A percentile compares a stretch with the other conserved stretches of the same genome.
phyloP scores from a whole-genome alignment of 345 rosid genomes.

The Eucalyptus tenuipes region DNA sequence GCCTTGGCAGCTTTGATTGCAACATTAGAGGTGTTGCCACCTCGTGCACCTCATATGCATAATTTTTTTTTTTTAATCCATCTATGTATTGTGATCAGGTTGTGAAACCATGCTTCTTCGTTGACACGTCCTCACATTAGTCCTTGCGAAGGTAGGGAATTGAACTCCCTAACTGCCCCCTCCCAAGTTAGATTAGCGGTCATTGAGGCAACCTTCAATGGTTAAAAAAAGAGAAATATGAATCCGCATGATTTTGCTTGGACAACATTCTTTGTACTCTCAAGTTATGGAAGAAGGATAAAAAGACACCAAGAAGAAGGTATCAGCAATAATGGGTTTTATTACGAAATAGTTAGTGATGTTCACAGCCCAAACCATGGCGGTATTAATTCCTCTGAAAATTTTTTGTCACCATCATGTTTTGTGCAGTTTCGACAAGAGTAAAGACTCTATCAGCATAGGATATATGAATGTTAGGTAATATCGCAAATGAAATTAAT shows the following conservation, averaged over 20 bases:
- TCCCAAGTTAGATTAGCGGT: too few species aligned
- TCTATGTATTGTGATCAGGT: too few species aligned
- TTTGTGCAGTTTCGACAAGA: background rate
- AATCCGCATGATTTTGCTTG: background rate
- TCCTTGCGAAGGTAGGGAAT: accelerated
- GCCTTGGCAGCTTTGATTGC: background rate
- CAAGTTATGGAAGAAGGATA: background rate
- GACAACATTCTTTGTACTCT: background rate
- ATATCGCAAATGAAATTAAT: background rate
- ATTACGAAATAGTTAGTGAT: background rate
- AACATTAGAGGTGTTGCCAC: background rate
- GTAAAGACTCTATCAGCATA: accelerated
- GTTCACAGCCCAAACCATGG: background rate
- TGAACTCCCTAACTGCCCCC: accelerated
- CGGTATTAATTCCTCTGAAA: too few species aligned
- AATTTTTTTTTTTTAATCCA: background rate
- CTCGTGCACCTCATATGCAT: background rate
- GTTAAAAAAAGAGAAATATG: accelerated
- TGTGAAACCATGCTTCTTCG: too few species aligned
- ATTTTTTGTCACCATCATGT: accelerated
- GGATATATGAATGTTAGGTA: background rate
- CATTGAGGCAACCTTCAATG: too few species aligned
- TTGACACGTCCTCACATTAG: too few species aligned
- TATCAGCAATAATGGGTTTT: accelerated
- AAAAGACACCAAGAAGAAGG: background rate